A percentile compares a stretch with the other conserved stretches of the same genome.
Conservation (phyloP, 352 stramenopile genomes). For the Globisporangium lucens region DNA sequence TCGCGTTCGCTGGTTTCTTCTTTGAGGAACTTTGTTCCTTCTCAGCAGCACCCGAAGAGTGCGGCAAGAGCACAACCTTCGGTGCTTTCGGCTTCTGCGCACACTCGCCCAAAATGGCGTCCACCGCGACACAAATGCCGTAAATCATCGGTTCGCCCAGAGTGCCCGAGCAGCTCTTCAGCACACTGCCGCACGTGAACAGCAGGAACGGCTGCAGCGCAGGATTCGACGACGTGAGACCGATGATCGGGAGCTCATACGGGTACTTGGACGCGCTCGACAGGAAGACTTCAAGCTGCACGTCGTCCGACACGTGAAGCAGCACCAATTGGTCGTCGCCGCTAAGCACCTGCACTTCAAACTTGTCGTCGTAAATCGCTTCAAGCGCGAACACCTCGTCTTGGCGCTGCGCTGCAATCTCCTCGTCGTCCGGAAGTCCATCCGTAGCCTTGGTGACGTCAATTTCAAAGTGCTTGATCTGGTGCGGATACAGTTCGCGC, state of each 20-base stretch:
- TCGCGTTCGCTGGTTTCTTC: neutral
- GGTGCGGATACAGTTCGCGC: constrained; percentile 33
- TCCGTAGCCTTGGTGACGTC: constrained; percentile 4
- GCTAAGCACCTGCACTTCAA: constrained; percentile 29
- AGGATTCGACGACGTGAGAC: constrained; percentile 38
- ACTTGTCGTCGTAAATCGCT: constrained; percentile 81
- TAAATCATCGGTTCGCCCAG: constrained; percentile 82
- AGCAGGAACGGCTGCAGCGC: constrained; percentile 41
- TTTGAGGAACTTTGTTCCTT: neutral
- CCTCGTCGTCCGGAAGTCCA: constrained; percentile 27
- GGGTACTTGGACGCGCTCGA: constrained; percentile 55
- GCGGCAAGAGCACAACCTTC: constrained; percentile 32
- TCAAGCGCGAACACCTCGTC: constrained; percentile 80
- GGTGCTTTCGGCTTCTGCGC: constrained; percentile 23
- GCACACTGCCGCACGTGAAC: constrained; percentile 38
- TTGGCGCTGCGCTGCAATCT: constrained; percentile 50
- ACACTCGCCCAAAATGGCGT: constrained; percentile 44
- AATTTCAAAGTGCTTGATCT: constrained; percentile 43
- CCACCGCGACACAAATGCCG: constrained; percentile 68
- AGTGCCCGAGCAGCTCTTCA: constrained; percentile 45
- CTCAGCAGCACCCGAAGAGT: constrained; percentile 8
- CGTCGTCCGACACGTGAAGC: constrained; percentile 44
- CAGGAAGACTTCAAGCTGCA: constrained; percentile 60
- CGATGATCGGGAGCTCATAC: constrained; percentile 67
- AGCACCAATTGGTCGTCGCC: constrained; percentile 32